Conservation (phyloP, 2,329 filamentous ascomycete genomes). For the Ciborinia camelliae region DNA sequence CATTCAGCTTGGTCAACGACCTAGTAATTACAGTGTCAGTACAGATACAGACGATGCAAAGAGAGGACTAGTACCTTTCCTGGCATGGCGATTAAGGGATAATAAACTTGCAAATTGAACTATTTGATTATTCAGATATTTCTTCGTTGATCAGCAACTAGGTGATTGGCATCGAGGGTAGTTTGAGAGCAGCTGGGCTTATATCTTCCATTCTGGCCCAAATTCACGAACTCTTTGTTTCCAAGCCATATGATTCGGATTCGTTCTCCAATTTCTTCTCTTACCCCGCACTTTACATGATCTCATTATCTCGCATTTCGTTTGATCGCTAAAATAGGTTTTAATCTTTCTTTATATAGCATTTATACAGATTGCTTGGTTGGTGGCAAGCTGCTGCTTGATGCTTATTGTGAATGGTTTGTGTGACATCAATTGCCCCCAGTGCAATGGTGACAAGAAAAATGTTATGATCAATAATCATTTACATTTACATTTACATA, state of each 20-base stretch:
- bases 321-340: neutral
- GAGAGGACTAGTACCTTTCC: neutral
- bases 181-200: neutral
- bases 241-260: too few species aligned
- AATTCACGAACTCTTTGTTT: neutral
- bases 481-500: too few species aligned
- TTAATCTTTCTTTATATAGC: neutral
- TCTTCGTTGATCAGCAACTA: neutral
- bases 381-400: too few species aligned
- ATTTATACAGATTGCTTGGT: too few species aligned
- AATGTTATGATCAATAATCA: too few species aligned
- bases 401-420: too few species aligned
- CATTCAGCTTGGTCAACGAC: constrained; percentile 39
- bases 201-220: neutral
- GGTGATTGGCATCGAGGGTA: neutral
- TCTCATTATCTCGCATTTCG: neutral
- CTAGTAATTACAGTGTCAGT: constrained; percentile 24
- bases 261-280: neutral
- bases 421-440: too few species aligned
- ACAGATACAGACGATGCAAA: neutral
- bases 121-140: neutral
- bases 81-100: neutral
- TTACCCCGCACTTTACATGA: neutral
- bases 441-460: neutral
- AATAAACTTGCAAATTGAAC: neutral